Evolutionary conservation across 768 basidiomycete genomes (phyloP).

Genomic region (Leccinum subgranulosum): DNA sequence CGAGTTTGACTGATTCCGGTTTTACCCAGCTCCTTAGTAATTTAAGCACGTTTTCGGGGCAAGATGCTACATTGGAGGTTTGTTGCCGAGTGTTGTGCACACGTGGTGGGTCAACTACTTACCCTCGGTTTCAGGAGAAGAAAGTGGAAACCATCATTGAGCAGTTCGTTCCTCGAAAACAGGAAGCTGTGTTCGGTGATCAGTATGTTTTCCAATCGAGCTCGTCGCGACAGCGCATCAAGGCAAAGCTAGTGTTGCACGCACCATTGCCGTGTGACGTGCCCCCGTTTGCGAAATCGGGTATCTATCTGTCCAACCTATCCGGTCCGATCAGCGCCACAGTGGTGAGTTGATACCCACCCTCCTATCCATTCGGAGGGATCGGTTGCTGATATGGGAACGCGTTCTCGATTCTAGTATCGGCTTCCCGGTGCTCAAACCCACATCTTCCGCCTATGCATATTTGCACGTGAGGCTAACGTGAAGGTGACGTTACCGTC

Average conservation of each 20-base stretch:
- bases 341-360: constrained; percentile 22
- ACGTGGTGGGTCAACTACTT: constrained; percentile 6
- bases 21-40: constrained; percentile 25
- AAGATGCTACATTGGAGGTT: constrained; percentile 16
- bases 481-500: constrained; percentile 29
- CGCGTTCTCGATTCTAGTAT: constrained; percentile 11
- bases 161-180: constrained; percentile 30
- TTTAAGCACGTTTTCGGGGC: constrained; percentile 17
- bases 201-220: constrained; percentile 29
- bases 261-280: constrained; percentile 26
- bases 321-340: constrained; percentile 23
- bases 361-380: background rate
- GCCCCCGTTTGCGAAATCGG: constrained; percentile 32
- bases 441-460: constrained; percentile 30
- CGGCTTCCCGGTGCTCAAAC: constrained; percentile 25
- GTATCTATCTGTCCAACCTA: constrained; percentile 29
- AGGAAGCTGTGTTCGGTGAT: constrained; percentile 28
- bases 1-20: background rate
- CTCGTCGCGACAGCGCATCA: constrained; percentile 19
- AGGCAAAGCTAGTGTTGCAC: constrained; percentile 27
- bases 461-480: constrained; percentile 26
- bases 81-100: constrained; percentile 3
- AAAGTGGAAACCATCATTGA: constrained; percentile 21
- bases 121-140: constrained; percentile 13
- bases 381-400: constrained; percentile 6